Evolutionary conservation across 805 yeast species (phyloP).

Genomic region (Schizosaccharomyces lindneri): DNA sequence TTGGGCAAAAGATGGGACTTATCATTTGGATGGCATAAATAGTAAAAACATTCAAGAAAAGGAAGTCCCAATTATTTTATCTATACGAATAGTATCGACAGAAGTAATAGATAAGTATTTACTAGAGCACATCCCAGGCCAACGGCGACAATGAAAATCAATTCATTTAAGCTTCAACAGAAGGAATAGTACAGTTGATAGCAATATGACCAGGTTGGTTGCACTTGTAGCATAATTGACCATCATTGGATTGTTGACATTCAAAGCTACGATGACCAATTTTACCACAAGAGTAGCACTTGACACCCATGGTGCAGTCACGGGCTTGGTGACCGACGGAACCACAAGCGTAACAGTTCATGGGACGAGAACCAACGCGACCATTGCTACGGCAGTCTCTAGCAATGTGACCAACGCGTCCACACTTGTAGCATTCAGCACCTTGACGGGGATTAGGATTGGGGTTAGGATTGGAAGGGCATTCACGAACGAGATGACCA

Average conservation of each 20-base stretch:
- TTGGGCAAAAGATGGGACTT: no score
- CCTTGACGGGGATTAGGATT: conserved; percentile 20
- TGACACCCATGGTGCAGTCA: conserved; percentile 47
- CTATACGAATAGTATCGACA: no score
- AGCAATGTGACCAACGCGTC: conserved; percentile 73
- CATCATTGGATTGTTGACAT: conserved; percentile 30
- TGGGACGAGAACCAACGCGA: conserved; percentile 23
- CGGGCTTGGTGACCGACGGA: conserved; percentile 65
- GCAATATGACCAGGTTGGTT: conserved; percentile 72
- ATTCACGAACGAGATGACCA: conserved; percentile 73
- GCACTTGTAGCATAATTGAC: conserved; percentile 49
- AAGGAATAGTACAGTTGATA: conserved; percentile 39
- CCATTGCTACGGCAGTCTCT: conserved; percentile 54
- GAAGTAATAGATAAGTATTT: no score
- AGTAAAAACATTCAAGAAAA: no score
- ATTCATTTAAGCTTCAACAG: not conserved
- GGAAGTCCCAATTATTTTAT: no score
- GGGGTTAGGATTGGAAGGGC: conserved; percentile 25
- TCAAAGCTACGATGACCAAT: conserved; percentile 70
- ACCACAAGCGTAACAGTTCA: conserved; percentile 74
- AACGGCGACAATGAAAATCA: not conserved
- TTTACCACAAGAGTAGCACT: conserved; percentile 84
- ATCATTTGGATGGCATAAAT: no score
- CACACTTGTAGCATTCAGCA: conserved; percentile 77
- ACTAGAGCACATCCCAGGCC: not conserved